Conservation (phyloP, 2,329 filamentous ascomycete species). For the Botrytis paeoniae region DNA sequence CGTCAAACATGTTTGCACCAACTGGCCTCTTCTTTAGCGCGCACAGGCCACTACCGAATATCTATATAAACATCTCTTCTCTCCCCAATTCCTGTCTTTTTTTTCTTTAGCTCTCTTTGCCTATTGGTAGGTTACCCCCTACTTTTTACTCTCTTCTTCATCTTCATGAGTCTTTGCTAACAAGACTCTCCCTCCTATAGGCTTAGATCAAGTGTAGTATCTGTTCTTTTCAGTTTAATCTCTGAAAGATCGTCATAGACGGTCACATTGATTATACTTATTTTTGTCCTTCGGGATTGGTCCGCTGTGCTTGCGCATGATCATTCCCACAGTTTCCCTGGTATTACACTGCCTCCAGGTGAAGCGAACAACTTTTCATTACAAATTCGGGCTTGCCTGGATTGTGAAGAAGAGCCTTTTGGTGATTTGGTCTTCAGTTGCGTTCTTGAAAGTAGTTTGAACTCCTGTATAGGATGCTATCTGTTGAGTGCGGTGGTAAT, state of each 20-base stretch:
- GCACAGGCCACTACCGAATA: background rate
- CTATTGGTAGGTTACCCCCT: slow-evolving; percentile 43
- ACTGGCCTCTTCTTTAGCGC: background rate
- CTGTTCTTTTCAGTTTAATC: slow-evolving; percentile 98
- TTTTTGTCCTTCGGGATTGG: slow-evolving; percentile 59
- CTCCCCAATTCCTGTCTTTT: slow-evolving; percentile 32
- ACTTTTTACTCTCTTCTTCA: background rate
- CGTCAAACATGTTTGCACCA: slow-evolving; percentile 8
- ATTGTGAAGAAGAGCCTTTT: slow-evolving; percentile 53
- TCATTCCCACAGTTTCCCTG: slow-evolving; percentile 65
- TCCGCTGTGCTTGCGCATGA: slow-evolving; percentile 73
- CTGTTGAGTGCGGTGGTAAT: too few species aligned
- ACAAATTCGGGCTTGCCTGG: slow-evolving; percentile 48
- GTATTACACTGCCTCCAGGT: slow-evolving; percentile 72
- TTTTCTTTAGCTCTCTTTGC: slow-evolving; percentile 49
- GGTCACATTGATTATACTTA: slow-evolving; percentile 77
- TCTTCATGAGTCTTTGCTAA: slow-evolving; percentile 37
- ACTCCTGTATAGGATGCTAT: too few species aligned
- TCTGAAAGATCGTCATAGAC: slow-evolving; percentile 76
- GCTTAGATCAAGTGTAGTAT: slow-evolving; percentile 83
- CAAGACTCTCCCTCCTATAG: background rate
- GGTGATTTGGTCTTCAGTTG: background rate
- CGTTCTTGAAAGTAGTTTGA: background rate
- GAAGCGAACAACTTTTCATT: slow-evolving; percentile 66
- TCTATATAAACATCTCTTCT: background rate